phyloP scores from a whole-genome alignment of 768 basidiomycete species.

The Suillus subaureus region DNA sequence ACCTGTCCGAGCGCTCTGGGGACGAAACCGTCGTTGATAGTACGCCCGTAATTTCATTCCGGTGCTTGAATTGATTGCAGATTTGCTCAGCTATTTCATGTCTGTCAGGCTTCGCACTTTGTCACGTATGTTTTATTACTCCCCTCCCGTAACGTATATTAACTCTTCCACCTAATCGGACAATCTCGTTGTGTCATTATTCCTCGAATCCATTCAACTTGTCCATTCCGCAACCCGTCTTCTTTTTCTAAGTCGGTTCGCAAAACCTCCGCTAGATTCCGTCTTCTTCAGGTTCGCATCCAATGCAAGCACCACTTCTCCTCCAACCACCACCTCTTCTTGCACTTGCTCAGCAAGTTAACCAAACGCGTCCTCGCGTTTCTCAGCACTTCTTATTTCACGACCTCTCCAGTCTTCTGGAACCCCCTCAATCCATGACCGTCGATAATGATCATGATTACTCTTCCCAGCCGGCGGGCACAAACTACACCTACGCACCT shows the following conservation, averaged over 20 bases:
- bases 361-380: conserved; percentile 17
- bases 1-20: too few relatives aligned
- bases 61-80: conserved; percentile 4
- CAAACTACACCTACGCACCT: conserved; percentile 35
- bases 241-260: conserved; percentile 23
- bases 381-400: conserved; percentile 21
- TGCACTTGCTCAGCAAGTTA: conserved; percentile 10
- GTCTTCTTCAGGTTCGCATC: conserved; percentile 12
- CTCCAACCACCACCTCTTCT: conserved; percentile 30
- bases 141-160: conserved; percentile 30
- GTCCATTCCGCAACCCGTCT: conserved; percentile 20
- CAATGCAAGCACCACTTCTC: conserved; percentile 30
- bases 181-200: conserved; percentile 26
- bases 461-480: conserved; percentile 39
- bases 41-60: conserved; percentile 5
- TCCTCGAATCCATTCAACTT: conserved; percentile 14
- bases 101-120: conserved; percentile 15
- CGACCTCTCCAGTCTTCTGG: conserved; percentile 27
- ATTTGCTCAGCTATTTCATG: conserved; percentile 17
- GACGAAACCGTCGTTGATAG: neutral
- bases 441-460: conserved; percentile 38
- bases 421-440: conserved; percentile 31
- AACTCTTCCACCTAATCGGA: conserved; percentile 30
- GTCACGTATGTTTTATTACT: conserved; percentile 21
- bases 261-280: conserved; percentile 14